phyloP scores from a whole-genome alignment of 805 yeast species.

The Ascoidea tarda region DNA sequence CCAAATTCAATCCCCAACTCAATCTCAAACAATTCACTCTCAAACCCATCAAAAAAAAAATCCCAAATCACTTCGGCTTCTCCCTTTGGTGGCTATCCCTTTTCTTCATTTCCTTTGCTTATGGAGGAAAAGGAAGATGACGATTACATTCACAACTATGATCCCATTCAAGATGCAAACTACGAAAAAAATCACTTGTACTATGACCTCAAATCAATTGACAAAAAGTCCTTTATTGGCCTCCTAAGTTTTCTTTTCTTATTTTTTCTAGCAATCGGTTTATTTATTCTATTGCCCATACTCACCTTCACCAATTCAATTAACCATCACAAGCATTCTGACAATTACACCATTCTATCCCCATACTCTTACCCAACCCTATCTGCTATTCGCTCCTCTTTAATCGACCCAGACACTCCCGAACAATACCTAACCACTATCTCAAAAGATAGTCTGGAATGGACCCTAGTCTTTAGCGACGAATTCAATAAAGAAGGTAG shows the following conservation, averaged over 20 bases:
- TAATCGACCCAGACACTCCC: slow-evolving; percentile 57
- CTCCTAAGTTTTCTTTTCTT: slow-evolving; percentile 45
- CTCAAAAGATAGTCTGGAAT: slow-evolving; percentile 45
- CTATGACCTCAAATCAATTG: slow-evolving; percentile 53
- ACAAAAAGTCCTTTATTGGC: slow-evolving; percentile 46
- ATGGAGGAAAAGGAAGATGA: slow-evolving; percentile 92
- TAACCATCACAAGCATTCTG: slow-evolving; percentile 10
- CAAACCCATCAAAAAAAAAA: not conserved
- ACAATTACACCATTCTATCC: slow-evolving; percentile 27
- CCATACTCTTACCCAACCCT: slow-evolving; percentile 35
- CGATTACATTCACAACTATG: slow-evolving; percentile 92
- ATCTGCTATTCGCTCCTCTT: slow-evolving; percentile 33
- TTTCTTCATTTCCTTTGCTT: slow-evolving; percentile 76
- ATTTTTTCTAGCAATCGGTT: slow-evolving; percentile 42
- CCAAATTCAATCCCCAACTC: not conserved
- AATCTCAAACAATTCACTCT: not conserved
- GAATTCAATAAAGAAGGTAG: slow-evolving; percentile 87
- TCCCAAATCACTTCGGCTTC: slow-evolving; percentile 27
- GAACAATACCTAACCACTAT: slow-evolving; percentile 29
- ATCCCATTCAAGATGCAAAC: slow-evolving; percentile 83
- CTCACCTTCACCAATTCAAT: slow-evolving; percentile 69
- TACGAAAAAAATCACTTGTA: slow-evolving; percentile 58
- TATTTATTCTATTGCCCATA: slow-evolving; percentile 73
- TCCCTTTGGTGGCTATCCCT: slow-evolving; percentile 97
- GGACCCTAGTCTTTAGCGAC: slow-evolving; percentile 79